Conservation (phyloP, 441 rosid genomes). For the Cnidoscolus chayamansa region DNA sequence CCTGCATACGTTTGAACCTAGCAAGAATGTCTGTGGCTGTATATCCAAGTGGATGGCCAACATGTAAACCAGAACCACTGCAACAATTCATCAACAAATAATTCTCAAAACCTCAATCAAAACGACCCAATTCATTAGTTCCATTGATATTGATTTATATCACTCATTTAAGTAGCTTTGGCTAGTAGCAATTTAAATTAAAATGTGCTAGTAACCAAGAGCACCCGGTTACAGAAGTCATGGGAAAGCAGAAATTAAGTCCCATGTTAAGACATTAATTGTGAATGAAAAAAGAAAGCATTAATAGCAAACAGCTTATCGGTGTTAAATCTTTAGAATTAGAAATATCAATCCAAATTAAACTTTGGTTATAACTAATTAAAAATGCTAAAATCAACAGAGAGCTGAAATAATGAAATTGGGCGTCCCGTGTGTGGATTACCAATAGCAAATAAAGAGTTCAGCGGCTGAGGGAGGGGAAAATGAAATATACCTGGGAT, state of each 20-base stretch:
- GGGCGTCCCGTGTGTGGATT: not conserved
- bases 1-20: slow-evolving; percentile 87
- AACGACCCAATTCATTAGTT: slow-evolving; percentile 9
- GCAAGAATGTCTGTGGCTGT: slow-evolving; percentile 95
- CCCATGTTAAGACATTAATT: not conserved
- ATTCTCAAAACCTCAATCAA: slow-evolving; percentile 15
- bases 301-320: not conserved
- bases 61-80: slow-evolving; percentile 99
- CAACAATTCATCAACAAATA: slow-evolving; percentile 17
- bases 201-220: not conserved
- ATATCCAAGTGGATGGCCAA: slow-evolving; percentile 95
- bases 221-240: not conserved
- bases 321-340: not conserved
- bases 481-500: no score
- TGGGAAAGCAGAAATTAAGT: not conserved
- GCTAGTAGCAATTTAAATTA: not conserved
- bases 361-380: not conserved
- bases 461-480: no score
- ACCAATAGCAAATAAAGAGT: no score
- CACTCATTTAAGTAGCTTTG: not conserved
- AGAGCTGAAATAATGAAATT: not conserved
- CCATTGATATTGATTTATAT: not conserved
- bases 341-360: not conserved
- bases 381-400: not conserved
- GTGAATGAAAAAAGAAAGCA: not conserved